Base-by-base conservation (phyloP, 768 basidiomycete genomes). In the Russula emetica region DNA sequence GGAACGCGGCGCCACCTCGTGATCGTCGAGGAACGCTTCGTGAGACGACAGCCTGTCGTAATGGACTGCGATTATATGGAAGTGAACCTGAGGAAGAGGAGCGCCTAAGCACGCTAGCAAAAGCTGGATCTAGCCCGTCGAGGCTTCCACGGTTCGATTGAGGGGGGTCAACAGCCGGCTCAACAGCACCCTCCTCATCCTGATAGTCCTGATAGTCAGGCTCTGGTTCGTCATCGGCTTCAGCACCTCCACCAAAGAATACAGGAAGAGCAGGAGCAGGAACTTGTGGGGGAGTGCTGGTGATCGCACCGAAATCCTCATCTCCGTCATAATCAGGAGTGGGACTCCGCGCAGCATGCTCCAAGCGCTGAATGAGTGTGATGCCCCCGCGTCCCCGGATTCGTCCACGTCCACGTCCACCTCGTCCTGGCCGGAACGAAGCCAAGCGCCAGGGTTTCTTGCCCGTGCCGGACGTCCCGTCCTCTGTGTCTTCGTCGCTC, bases 101-200 rank as follows among this genome's bases (percentile, higher is more conserved):
- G 45, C 86, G 85, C 60, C 83, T 83, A 51, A 93, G 83, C 16
- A 92, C 80, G 63, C 89, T 90, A 58, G 91, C 90, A 70, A 91
- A 94, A 0, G 77, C 81, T 11, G 93, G 92, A 66, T 94, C 92
- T 88, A 94, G 90, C 50, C 90, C 91, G 61, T 93, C 90, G 5
- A 91, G 82, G 69, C 86, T 90, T 7, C 83, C 83, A 40, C 86
- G 79, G 69, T 88, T 88, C 4, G 85, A 86, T 10, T 71, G 74
- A 14, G 72, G 74, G 13, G 74, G 69, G 44, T 76, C 72, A 11
- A 75, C 76, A 10, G 78, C 76, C 1, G 74, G 69, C 42, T 76
- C 72, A 13, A 75, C 76, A 10, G 78, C 76, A 1, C 3, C 80
- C 16, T 74, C 75, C 55, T 72, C 76, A 18, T 75, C 72, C 32